Percentiles rank a stretch among this genome's conserved stretches.
Conservation (phyloP, 257 asterid genomes). For the Datura wrightii region DNA sequence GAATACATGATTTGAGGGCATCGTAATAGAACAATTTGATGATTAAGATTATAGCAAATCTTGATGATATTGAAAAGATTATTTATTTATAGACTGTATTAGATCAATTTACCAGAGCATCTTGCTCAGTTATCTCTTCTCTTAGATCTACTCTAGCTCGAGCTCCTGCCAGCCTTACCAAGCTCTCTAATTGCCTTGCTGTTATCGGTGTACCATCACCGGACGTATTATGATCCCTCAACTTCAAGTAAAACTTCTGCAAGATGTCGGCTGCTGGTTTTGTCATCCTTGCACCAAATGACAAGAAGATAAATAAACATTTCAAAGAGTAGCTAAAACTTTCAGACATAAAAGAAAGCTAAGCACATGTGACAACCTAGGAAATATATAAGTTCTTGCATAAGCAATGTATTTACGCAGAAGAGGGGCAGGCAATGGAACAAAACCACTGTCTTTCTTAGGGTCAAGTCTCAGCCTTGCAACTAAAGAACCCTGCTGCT, state of each 20-base stretch:
- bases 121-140: conserved; percentile 84
- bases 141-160: conserved; percentile 94
- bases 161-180: conserved; percentile 94
- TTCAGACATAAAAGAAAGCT: conserved; percentile 24
- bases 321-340: conserved; percentile 32
- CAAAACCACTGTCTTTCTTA: conserved; percentile 71
- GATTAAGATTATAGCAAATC: background rate
- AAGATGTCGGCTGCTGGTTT: conserved; percentile 92
- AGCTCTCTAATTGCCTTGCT: conserved; percentile 96
- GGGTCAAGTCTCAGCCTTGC: conserved; percentile 88
- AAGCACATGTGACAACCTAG: conserved; percentile 63
- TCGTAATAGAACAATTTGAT: background rate
- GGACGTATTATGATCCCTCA: conserved; percentile 79
- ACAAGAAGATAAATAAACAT: conserved; percentile 36
- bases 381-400: conserved; percentile 81
- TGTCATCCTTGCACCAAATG: conserved; percentile 69
- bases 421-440: conserved; percentile 93
- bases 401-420: conserved; percentile 93
- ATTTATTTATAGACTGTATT: background rate
- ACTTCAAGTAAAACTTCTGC: conserved; percentile 83
- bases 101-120: conserved; percentile 74
- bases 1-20: background rate
- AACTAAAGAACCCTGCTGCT: conserved; percentile 62
- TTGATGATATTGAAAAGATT: background rate
- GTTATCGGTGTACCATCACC: conserved; percentile 97